phyloP scores from a whole-genome alignment of 2,329 filamentous ascomycete species.

The Epicoccum nigrum region DNA sequence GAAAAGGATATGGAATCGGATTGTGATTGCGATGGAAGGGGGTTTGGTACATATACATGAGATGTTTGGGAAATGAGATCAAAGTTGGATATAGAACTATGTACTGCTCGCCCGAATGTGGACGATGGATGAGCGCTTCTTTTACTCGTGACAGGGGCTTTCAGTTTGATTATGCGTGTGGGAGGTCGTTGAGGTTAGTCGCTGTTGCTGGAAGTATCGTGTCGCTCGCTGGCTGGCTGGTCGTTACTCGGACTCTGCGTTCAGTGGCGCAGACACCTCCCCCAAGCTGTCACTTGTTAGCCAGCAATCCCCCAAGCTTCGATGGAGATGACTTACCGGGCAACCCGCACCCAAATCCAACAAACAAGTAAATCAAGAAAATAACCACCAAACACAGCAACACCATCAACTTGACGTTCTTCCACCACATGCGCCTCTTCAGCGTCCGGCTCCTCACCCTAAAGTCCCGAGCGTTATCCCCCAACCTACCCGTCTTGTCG shows the following conservation, averaged over 20 bases:
- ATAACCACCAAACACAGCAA: constrained; percentile 74
- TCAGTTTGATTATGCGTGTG: neutral
- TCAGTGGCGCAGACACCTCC: constrained; percentile 42
- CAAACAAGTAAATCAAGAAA: constrained; percentile 73
- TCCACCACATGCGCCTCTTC: constrained; percentile 98
- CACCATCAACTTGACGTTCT: constrained; percentile 95
- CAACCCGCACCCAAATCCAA: constrained; percentile 74
- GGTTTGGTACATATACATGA: neutral
- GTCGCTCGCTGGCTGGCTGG: neutral
- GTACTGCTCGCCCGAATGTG: neutral
- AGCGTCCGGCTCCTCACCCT: constrained; percentile 83
- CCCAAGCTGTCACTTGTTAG: constrained; percentile 44
- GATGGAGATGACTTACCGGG: constrained; percentile 53
- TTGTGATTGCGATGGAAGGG: neutral
- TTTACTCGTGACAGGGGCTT: neutral
- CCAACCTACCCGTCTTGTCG: constrained; percentile 93
- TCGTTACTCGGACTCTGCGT: neutral
- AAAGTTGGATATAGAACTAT: neutral
- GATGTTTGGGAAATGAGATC: neutral
- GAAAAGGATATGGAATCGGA: neutral
- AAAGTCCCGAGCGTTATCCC: constrained; percentile 88
- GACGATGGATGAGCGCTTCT: neutral
- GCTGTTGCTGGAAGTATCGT: neutral
- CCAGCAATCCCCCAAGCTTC: constrained; percentile 17
- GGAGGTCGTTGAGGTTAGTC: neutral